Evolutionary conservation across 805 yeast genomes (phyloP).

Genomic region (Ogataea paradorogensis): DNA sequence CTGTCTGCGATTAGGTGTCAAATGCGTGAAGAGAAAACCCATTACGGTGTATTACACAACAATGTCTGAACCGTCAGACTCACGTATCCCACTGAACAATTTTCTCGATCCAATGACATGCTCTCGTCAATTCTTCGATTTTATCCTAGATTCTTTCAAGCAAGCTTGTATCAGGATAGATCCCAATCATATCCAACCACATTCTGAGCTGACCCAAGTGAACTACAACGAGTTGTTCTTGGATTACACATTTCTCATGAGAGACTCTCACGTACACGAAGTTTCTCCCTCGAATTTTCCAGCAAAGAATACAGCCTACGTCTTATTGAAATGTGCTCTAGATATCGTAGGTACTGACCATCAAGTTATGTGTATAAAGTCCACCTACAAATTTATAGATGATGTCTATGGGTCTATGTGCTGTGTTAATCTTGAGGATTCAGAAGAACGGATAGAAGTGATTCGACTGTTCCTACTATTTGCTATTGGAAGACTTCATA

Average conservation of each 20-base stretch:
- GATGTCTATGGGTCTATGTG: constrained; percentile 1
- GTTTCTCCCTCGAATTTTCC: constrained; percentile 1
- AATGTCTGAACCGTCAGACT: not conserved
- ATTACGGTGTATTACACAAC: not conserved
- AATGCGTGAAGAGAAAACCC: constrained; percentile 8
- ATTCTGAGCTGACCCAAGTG: not conserved
- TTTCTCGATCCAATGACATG: constrained; percentile 2
- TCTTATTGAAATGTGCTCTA: constrained; percentile 3
- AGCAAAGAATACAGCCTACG: not conserved
- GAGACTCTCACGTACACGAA: not conserved
- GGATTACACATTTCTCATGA: constrained; percentile 6
- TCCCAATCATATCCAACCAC: not conserved
- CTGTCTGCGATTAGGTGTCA: not conserved
- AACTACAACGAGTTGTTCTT: constrained; percentile 9
- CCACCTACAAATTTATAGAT: constrained; percentile 2
- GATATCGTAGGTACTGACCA: constrained; percentile 6
- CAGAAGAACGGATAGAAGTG: not conserved
- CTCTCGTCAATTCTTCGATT: constrained; percentile 7
- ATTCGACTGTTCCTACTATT: constrained; percentile 5
- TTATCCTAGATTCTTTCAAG: not conserved
- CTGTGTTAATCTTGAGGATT: not conserved
- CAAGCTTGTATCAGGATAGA: not conserved
- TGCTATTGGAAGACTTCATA: constrained; percentile 10
- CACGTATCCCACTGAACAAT: not conserved
- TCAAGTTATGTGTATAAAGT: constrained; percentile 9